Conservation (phyloP, 805 yeast genomes). For the Naumovozyma dairenensis region DNA sequence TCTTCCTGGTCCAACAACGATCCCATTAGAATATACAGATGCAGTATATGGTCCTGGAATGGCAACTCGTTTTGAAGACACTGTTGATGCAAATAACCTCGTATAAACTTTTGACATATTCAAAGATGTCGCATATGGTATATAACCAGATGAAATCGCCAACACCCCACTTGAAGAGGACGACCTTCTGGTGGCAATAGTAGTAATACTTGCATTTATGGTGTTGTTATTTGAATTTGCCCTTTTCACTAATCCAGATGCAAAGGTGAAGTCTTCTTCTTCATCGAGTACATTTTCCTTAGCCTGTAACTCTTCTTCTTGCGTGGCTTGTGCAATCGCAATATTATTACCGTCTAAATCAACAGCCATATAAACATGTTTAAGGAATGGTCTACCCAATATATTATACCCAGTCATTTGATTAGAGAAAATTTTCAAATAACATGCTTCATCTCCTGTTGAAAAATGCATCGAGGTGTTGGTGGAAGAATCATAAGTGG, state of each 20-base stretch:
- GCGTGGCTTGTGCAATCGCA: constrained; percentile 46
- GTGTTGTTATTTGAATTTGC: too few relatives aligned
- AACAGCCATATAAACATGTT: constrained; percentile 47
- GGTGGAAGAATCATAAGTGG: constrained; percentile 26
- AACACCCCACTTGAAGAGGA: background rate
- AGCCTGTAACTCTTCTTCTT: background rate
- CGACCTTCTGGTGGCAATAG: background rate
- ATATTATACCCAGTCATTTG: constrained; percentile 38
- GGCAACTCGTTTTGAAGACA: constrained; percentile 8
- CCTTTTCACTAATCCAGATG: too few relatives aligned
- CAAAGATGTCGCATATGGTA: constrained; percentile 40
- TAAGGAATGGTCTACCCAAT: constrained; percentile 51
- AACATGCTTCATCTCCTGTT: constrained; percentile 50
- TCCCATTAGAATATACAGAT: constrained; percentile 24
- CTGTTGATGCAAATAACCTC: constrained; percentile 2
- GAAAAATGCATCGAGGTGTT: constrained; percentile 38
- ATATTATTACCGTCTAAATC: constrained; percentile 47
- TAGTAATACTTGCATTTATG: background rate
- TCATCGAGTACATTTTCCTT: constrained; percentile 1
- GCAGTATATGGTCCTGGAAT: constrained; percentile 26
- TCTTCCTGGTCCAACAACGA: constrained; percentile 23
- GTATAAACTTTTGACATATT: constrained; percentile 14
- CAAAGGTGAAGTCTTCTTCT: background rate
- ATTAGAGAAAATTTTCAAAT: constrained; percentile 41
- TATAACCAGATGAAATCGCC: constrained; percentile 34